Conservation (phyloP, 805 yeast genomes). For the Candida parachauliodes region DNA sequence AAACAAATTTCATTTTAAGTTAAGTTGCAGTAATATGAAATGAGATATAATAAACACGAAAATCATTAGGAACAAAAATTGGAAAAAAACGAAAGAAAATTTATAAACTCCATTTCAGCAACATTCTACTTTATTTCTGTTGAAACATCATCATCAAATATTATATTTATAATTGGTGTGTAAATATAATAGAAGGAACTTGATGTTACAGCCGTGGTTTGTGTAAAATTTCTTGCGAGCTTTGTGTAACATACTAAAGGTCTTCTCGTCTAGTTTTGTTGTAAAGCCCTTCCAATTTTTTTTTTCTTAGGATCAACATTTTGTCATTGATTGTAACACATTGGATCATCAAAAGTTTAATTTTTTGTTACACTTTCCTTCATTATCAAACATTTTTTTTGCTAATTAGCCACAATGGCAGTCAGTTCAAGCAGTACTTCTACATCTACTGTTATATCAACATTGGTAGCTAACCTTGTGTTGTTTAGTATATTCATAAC, state of each 20-base stretch:
- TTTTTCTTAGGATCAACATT: background rate
- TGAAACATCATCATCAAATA: background rate
- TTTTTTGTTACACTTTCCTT: too few relatives aligned
- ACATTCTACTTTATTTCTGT: background rate
- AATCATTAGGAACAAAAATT: background rate
- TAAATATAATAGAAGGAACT: background rate
- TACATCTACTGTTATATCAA: slow-evolving; percentile 69
- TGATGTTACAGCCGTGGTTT: background rate
- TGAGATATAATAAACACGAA: too few relatives aligned
- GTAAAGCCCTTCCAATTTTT: background rate
- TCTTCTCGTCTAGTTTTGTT: background rate
- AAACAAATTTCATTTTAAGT: background rate
- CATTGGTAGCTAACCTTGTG: slow-evolving; percentile 65
- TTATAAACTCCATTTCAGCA: background rate
- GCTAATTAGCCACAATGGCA: slow-evolving; percentile 2
- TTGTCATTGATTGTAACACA: too few relatives aligned
- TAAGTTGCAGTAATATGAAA: background rate
- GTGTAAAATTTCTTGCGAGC: background rate
- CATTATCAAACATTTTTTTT: too few relatives aligned
- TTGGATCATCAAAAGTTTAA: too few relatives aligned
- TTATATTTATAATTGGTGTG: too few relatives aligned
- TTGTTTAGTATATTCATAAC: slow-evolving; percentile 60
- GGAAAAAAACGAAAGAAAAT: background rate
- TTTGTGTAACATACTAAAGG: background rate
- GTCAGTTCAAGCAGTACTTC: slow-evolving; percentile 32